phyloP scores from a whole-genome alignment of 495 filamentous ascomycete genomes.

The Zalerion maritima region DNA sequence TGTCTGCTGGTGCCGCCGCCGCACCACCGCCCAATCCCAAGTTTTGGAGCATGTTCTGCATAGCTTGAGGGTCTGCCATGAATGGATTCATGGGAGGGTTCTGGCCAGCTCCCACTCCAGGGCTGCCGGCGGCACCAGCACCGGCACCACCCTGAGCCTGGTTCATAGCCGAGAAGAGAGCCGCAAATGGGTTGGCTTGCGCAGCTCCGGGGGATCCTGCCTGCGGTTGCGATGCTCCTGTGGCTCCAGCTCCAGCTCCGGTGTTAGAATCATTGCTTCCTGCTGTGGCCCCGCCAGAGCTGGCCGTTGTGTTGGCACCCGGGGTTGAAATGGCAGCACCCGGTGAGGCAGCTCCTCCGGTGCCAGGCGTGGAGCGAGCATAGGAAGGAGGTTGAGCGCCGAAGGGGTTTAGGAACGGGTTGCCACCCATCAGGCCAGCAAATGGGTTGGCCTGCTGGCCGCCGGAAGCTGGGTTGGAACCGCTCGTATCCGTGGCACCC shows the following conservation, averaged over 20 bases:
- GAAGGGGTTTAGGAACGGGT: constrained; percentile 11
- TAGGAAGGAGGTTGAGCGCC: constrained; percentile 12
- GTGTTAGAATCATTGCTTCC: constrained; percentile 7
- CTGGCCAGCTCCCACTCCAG: constrained; percentile 3
- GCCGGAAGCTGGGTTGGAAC: constrained; percentile 18
- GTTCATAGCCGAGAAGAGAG: constrained; percentile 19
- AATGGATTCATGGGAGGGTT: constrained; percentile 5
- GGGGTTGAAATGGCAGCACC: constrained; percentile 1
- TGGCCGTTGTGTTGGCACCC: constrained; percentile 4
- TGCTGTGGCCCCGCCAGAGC: constrained; percentile 3
- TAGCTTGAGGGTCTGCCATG: constrained; percentile 20
- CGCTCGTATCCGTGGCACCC: constrained; percentile 64
- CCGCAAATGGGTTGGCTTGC: constrained; percentile 26
- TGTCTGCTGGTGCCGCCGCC: constrained; percentile 51
- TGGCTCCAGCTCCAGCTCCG: no score
- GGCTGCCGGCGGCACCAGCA: constrained; percentile 7
- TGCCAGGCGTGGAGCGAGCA: constrained; percentile 20
- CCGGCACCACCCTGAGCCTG: constrained; percentile 6
- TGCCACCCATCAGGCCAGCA: constrained; percentile 5
- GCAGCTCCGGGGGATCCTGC: constrained; percentile 8
- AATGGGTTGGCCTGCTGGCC: constrained; percentile 24
- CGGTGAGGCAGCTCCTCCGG: constrained; percentile 4
- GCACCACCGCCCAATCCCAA: constrained; percentile 14
- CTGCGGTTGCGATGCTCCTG: constrained; percentile 10
- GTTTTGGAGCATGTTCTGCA: constrained; percentile 31